Conservation (phyloP, 768 basidiomycete genomes). For the Boletus eberwhitei region DNA sequence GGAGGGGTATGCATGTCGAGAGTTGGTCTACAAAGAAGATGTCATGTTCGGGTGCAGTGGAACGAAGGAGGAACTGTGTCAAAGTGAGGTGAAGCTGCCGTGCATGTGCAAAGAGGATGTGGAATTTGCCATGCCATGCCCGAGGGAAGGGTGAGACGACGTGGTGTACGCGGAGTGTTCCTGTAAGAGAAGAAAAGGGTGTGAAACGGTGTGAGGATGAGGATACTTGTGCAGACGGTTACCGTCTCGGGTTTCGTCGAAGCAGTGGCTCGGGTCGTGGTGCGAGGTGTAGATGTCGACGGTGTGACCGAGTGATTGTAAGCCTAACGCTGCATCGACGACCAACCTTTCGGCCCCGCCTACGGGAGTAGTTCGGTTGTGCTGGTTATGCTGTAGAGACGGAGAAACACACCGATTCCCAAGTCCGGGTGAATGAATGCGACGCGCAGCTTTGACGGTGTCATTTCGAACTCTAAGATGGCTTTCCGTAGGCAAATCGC, state of each 20-base stretch:
- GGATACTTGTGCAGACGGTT: not conserved
- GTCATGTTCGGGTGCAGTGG: conserved; percentile 53
- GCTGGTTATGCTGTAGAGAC: not conserved
- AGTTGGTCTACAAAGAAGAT: conserved; percentile 95
- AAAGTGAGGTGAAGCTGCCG: conserved; percentile 80
- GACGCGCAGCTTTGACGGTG: conserved; percentile 41
- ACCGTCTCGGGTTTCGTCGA: conserved; percentile 94
- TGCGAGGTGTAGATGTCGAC: conserved; percentile 93
- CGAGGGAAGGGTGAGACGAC: conserved; percentile 77
- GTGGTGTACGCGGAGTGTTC: conserved; percentile 74
- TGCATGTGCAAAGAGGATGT: conserved; percentile 85
- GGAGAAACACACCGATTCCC: conserved; percentile 67
- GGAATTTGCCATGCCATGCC: conserved; percentile 73
- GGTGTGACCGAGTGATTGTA: conserved; percentile 79
- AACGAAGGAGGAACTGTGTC: conserved; percentile 50
- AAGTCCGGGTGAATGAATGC: conserved; percentile 94
- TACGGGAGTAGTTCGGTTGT: conserved; percentile 29
- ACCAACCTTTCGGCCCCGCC: conserved; percentile 95
- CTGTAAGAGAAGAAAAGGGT: conserved; percentile 37
- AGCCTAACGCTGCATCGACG: conserved; percentile 89
- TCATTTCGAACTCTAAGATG: not conserved
- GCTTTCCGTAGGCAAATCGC: not conserved
- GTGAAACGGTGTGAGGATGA: conserved; percentile 13
- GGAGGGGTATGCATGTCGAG: conserved; percentile 84
- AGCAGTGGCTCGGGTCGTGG: conserved; percentile 83